Percentiles rank a stretch among this genome's conserved stretches.
phyloP scores from a whole-genome alignment of 192 early-diverging fungal genomes.

The Coemansia sp. region DNA sequence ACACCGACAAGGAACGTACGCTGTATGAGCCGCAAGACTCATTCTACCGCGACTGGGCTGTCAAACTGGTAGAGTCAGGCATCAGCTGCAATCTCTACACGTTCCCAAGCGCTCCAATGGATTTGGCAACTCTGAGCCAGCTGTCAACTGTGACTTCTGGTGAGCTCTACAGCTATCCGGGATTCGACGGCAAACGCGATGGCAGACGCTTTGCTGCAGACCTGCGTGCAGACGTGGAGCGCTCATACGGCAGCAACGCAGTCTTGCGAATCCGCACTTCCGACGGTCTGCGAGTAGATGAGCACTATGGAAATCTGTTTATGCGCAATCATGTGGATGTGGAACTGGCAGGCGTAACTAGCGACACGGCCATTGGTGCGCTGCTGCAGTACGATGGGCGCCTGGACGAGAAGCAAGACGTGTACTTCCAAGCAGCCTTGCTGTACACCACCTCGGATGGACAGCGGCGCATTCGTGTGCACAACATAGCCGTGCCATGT shows the following conservation, averaged over 20 bases:
- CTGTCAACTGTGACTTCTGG: slow-evolving; percentile 86
- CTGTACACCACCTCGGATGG: slow-evolving; percentile 91
- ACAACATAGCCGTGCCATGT: slow-evolving; percentile 78
- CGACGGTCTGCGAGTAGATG: slow-evolving; percentile 77
- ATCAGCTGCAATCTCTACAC: slow-evolving; percentile 87
- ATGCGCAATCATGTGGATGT: slow-evolving; percentile 91
- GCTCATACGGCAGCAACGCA: slow-evolving; percentile 83
- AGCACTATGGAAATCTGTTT: slow-evolving; percentile 92
- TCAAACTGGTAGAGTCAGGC: slow-evolving; percentile 77
- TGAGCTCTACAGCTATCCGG: slow-evolving; percentile 74
- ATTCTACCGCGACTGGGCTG: slow-evolving; percentile 81
- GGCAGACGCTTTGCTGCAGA: slow-evolving; percentile 72
- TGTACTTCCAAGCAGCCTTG: slow-evolving; percentile 87
- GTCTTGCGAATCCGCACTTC: slow-evolving; percentile 88
- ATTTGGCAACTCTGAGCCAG: slow-evolving; percentile 78
- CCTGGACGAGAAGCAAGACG: slow-evolving; percentile 78
- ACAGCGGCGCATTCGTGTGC: slow-evolving; percentile 86
- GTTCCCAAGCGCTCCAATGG: slow-evolving; percentile 85
- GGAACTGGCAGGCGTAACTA: slow-evolving; percentile 85
- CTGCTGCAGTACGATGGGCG: slow-evolving; percentile 84
- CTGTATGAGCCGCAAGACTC: slow-evolving; percentile 84
- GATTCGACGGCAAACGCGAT: slow-evolving; percentile 75
- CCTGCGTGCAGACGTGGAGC: slow-evolving; percentile 64
- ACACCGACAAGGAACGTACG: slow-evolving; percentile 86
- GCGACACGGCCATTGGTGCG: slow-evolving; percentile 79